Conservation (phyloP, 345 rosid species). For the Kernera saxatilis region DNA sequence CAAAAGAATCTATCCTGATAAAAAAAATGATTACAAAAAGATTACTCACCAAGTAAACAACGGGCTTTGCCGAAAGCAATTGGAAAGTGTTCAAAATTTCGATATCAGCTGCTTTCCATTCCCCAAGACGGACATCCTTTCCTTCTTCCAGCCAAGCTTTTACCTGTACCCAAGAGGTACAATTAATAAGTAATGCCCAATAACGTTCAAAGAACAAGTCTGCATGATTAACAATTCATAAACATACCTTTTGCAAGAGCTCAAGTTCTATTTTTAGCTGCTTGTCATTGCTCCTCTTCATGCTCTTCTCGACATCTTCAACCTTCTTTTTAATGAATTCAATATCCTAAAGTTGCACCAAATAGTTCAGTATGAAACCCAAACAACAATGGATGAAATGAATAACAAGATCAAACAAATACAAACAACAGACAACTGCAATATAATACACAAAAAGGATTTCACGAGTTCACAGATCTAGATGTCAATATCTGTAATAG, state of each 20-base stretch:
- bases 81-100: conserved; percentile 93
- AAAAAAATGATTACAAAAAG: background rate
- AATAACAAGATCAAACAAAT: background rate
- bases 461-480: background rate
- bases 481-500: background rate
- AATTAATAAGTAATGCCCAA: background rate
- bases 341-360: conserved; percentile 55
- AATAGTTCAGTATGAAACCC: conserved; percentile 2
- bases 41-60: conserved; percentile 79
- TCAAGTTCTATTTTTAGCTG: conserved; percentile 81
- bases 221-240: background rate
- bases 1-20: background rate
- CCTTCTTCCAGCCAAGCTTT: conserved; percentile 78
- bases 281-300: conserved; percentile 99
- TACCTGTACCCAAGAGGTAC: conserved; percentile 43
- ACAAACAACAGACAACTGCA: background rate
- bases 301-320: conserved; percentile 93
- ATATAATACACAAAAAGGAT: background rate
- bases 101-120: conserved; percentile 94
- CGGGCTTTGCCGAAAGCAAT: conserved; percentile 94
- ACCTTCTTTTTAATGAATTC: conserved; percentile 75
- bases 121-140: conserved; percentile 89
- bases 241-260: conserved; percentile 33
- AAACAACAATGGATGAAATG: background rate
- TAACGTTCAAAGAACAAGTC: background rate